Percentiles rank a stretch among this genome's conserved stretches.
Conservation (phyloP, 352 stramenopile genomes). For the Peronospora destructor region DNA sequence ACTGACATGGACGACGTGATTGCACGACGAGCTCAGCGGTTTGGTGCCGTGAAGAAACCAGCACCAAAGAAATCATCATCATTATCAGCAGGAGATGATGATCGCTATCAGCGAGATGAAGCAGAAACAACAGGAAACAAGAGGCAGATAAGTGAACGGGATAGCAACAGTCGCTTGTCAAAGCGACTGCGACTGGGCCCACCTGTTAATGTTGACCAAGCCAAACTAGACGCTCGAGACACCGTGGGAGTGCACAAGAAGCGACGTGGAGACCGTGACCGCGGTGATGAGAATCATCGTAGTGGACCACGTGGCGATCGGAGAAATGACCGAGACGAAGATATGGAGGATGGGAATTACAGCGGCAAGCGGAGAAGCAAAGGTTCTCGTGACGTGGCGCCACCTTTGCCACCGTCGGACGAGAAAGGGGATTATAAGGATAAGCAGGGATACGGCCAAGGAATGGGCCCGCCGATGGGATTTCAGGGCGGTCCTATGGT, state of each 20-base stretch:
- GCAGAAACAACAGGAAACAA: slow-evolving; percentile 22
- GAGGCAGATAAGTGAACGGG: slow-evolving; percentile 17
- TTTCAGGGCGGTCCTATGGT: slow-evolving; percentile 59
- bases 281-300: slow-evolving; percentile 27
- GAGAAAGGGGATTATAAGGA: slow-evolving; percentile 16
- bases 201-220: slow-evolving; percentile 72
- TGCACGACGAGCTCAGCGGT: slow-evolving; percentile 67
- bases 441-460: slow-evolving; percentile 27
- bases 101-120: slow-evolving; percentile 24
- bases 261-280: slow-evolving; percentile 36
- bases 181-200: slow-evolving; percentile 58
- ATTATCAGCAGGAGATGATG: slow-evolving; percentile 5
- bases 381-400: slow-evolving; percentile 17
- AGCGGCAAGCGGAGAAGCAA: slow-evolving; percentile 26
- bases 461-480: slow-evolving; percentile 37
- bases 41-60: slow-evolving; percentile 46
- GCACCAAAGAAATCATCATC: slow-evolving; percentile 22
- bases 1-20: slow-evolving; percentile 51
- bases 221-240: slow-evolving; percentile 62
- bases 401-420: slow-evolving; percentile 30
- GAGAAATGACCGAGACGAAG: slow-evolving; percentile 23
- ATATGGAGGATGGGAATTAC: slow-evolving; percentile 22
- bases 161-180: slow-evolving; percentile 28
- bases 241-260: slow-evolving; percentile 52
- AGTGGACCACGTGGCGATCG: slow-evolving; percentile 13